Evolutionary conservation across 805 yeast species (phyloP).

Genomic region (Ascoidea asiatica): DNA sequence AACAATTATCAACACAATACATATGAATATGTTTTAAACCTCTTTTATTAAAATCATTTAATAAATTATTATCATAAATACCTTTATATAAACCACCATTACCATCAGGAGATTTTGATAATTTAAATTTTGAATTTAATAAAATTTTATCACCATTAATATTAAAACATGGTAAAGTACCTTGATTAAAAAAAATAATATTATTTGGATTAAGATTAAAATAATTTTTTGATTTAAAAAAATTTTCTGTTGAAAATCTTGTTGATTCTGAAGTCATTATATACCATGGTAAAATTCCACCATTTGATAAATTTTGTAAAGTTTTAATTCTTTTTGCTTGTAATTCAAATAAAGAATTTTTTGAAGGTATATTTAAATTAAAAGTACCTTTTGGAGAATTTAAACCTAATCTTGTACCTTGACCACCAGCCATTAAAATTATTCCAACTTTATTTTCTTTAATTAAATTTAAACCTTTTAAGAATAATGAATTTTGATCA

Average conservation of each 20-base stretch:
- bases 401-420: conserved; percentile 91
- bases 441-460: conserved; percentile 70
- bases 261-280: conserved; percentile 94
- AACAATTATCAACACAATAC: conserved; percentile 92
- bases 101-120: conserved; percentile 91
- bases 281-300: conserved; percentile 56
- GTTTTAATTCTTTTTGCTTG: conserved; percentile 78
- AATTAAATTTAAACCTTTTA: conserved; percentile 56
- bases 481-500: conserved; percentile 26
- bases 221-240: conserved; percentile 43
- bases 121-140: conserved; percentile 35
- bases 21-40: conserved; percentile 85
- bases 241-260: conserved; percentile 55
- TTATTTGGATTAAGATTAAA: conserved; percentile 59
- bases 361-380: conserved; percentile 73
- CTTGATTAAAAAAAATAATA: conserved; percentile 81
- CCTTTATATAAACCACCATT: conserved; percentile 96
- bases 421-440: conserved; percentile 95
- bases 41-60: conserved; percentile 51
- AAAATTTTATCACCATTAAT: conserved; percentile 57
- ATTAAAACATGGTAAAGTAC: conserved; percentile 83
- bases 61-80: conserved; percentile 42
- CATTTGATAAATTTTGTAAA: conserved; percentile 41
- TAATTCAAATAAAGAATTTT: conserved; percentile 74
- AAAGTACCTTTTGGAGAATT: conserved; percentile 89